Conservation (phyloP, 2,329 filamentous ascomycete species). For the Talaromyces sp. region DNA sequence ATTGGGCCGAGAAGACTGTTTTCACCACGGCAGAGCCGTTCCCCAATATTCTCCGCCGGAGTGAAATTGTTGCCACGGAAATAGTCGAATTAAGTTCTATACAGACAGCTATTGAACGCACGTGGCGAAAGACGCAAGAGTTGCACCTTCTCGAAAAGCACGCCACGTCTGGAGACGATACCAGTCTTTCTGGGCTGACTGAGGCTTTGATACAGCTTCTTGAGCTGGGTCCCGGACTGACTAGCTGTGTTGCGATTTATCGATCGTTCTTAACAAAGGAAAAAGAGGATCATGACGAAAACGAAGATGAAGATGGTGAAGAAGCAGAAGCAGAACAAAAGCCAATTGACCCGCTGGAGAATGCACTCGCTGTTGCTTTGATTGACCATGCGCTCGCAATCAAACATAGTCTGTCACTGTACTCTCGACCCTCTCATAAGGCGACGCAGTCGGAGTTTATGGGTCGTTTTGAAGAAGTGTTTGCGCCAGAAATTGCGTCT, state of each 20-base stretch:
- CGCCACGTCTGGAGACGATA: conserved; percentile 66
- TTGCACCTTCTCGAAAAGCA: conserved; percentile 70
- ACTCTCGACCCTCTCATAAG: conserved; percentile 55
- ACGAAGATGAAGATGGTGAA: conserved; percentile 41
- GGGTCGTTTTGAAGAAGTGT: conserved; percentile 33
- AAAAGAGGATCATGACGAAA: conserved; percentile 37
- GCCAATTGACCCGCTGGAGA: conserved; percentile 56
- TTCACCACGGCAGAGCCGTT: conserved; percentile 82
- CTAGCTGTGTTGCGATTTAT: conserved; percentile 75
- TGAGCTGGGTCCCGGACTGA: conserved; percentile 64
- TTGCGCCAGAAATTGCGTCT: conserved; percentile 60
- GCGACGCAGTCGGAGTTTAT: conserved; percentile 35
- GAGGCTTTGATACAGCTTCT: conserved; percentile 75
- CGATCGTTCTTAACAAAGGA: conserved; percentile 63
- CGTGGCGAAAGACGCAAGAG: conserved; percentile 85
- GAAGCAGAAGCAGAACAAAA: conserved; percentile 48
- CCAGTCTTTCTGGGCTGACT: conserved; percentile 61
- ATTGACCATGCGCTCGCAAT: conserved; percentile 86
- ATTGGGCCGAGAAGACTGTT: conserved; percentile 76
- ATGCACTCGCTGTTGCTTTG: conserved; percentile 75
- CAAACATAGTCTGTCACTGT: conserved; percentile 70
- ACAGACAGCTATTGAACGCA: conserved; percentile 86
- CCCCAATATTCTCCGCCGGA: conserved; percentile 82
- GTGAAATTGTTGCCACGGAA: conserved; percentile 69
- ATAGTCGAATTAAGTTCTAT: conserved; percentile 65